These are phyloP conservation scores for Vigna reflexopilosa DNA, from an alignment of 306 rosid species.

Conservation along the genomic window DNA sequence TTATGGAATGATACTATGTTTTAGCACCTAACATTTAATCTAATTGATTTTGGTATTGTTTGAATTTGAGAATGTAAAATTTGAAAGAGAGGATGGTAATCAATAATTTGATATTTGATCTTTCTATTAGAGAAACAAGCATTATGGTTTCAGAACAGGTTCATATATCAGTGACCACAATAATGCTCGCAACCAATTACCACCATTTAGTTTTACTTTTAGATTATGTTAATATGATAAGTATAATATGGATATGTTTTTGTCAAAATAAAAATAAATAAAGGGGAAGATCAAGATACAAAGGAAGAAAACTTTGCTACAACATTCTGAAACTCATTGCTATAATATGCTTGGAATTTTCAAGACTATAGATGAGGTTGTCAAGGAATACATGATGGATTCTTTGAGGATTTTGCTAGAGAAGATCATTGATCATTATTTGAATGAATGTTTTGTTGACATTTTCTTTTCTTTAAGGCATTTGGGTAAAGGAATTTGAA, in stretches of 20 bases:
- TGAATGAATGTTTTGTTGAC: not conserved
- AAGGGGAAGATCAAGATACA: not conserved
- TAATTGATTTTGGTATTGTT: not conserved
- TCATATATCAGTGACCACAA: not conserved
- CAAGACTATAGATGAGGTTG: not conserved
- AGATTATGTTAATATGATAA: not conserved
- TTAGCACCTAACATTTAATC: not conserved
- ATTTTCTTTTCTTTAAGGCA: not conserved
- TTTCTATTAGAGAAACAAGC: slow-evolving; percentile 13
- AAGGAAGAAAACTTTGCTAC: not conserved
- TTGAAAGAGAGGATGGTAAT: not conserved
- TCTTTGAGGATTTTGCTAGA: slow-evolving; percentile 10
- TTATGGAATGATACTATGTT: slow-evolving; percentile 15
- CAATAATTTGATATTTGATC: no score
- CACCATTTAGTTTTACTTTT: not conserved
- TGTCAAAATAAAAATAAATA: not conserved
- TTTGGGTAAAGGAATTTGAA: not conserved
- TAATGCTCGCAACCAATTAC: not conserved
- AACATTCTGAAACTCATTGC: not conserved
- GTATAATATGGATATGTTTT: not conserved
- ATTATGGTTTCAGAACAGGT: slow-evolving; percentile 17
- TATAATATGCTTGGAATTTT: not conserved
- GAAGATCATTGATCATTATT: slow-evolving; percentile 11
- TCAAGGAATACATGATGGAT: not conserved
- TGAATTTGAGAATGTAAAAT: not conserved